Evolutionary conservation across 78 protist species (phyloP), one percentile per base, ranked within the genome.

Genomic region (Dictyostelium capitatum): DNA sequence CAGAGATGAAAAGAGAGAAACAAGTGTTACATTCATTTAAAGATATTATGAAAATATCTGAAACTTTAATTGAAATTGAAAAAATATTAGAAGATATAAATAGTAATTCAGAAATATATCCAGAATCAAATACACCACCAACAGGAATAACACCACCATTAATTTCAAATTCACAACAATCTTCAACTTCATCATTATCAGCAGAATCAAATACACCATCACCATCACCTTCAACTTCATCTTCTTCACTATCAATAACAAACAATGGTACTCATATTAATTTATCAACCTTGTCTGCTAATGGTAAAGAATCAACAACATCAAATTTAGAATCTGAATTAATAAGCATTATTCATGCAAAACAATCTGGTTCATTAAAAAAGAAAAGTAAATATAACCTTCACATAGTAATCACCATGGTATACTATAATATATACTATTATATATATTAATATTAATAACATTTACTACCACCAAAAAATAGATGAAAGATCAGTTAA

Each of bases 1-100:
- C 74, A 25, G 93, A 87, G 48, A 87, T 87, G 93, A 87, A 87
- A 32, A 41, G 93, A 32, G 93, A 87, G 53, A 87, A 87, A 50
- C 83, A 87, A 30, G 79, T 87, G 11, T 82, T 56, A 57, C 93
- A 77, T 48, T 77, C 93, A 7, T 87, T 87, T 64, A 87, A 77
- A 50, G 93, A 87, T 15, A 65, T 87, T 6, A 87, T 87, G 93
- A 87, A 77, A 50, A 87, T 87, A 7, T 56, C 93, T 20, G 93
- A 87, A 53, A 37, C 78, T 7, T 20, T 87, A 1, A 74, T 87
- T 9, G 93, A 87, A 17, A 87, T 87, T 30, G 93, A 87, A 47
- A 56, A 82, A n/a, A 59, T 64, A 28, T 32, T 87, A 10, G 84
- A 87, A 11, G 54, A 48, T 72, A 43, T 72, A 10, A 43, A 20